Evolutionary conservation across 306 rosid species (phyloP).

Genomic region (barrel medic (Medicago truncatula)): DNA sequence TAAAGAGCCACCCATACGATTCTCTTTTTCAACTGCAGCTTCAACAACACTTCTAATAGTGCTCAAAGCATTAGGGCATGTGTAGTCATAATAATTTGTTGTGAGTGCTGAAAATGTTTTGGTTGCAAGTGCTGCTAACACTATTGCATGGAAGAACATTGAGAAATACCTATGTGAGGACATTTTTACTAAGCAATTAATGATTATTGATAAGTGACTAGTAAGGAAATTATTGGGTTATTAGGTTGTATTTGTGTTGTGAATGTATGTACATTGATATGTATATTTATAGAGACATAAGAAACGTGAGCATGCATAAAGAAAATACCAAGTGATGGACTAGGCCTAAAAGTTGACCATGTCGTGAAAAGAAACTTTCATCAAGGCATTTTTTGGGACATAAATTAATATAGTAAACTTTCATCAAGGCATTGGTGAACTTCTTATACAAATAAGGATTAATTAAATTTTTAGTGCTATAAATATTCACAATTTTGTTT

Average conservation of each 20-base stretch:
- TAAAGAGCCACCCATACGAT: conserved; percentile 55
- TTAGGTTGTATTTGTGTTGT: conserved; percentile 8
- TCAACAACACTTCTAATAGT: conserved; percentile 41
- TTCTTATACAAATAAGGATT: neutral
- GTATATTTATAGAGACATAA: conserved; percentile 34
- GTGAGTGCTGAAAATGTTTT: conserved; percentile 38
- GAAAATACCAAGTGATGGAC: conserved; percentile 8
- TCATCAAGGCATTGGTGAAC: neutral
- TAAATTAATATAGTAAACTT: conserved; percentile 4
- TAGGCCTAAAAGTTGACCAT: conserved; percentile 28
- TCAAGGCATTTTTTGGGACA: neutral
- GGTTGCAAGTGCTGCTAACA: conserved; percentile 36
- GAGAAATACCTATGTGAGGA: neutral
- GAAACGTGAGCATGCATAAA: neutral
- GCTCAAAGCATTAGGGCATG: conserved; percentile 48
- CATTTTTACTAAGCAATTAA: conserved; percentile 26
- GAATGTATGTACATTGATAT: neutral
- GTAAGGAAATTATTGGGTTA: neutral
- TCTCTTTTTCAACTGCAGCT: conserved; percentile 42
- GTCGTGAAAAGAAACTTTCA: conserved; percentile 35
- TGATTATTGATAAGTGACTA: neutral
- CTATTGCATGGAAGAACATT: conserved; percentile 1
- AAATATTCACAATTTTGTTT: no score
- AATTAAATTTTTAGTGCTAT: no score
- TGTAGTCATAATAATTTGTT: conserved; percentile 41